phyloP scores from a whole-genome alignment of 2,329 filamentous ascomycete species.

The Aspergillus fijiensis region DNA sequence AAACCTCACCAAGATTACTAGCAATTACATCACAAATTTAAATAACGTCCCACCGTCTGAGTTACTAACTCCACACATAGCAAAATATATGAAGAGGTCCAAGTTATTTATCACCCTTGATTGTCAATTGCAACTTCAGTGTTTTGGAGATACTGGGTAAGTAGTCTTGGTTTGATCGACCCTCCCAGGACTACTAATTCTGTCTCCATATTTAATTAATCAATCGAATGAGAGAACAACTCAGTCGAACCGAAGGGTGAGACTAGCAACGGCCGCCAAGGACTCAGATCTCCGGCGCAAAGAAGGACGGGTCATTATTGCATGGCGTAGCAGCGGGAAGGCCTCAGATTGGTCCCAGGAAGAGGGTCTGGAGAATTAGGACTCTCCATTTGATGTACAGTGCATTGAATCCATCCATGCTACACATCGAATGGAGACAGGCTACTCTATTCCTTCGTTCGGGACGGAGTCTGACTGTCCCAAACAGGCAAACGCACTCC shows the following conservation, averaged over 20 bases:
- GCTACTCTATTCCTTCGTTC: neutral
- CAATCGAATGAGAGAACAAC: neutral
- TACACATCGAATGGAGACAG: slow-evolving; percentile 14
- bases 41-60: neutral
- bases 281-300: slow-evolving; percentile 15
- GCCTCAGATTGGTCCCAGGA: slow-evolving; percentile 4
- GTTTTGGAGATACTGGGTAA: neutral
- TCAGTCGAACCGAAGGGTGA: slow-evolving; percentile 4
- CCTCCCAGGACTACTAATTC: neutral
- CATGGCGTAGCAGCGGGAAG: slow-evolving; percentile 8
- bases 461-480: slow-evolving; percentile 2
- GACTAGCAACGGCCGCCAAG: slow-evolving; percentile 5
- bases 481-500: slow-evolving; percentile 10
- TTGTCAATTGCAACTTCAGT: neutral
- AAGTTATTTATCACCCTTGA: neutral
- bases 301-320: slow-evolving; percentile 12
- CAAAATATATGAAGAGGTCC: neutral
- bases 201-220: neutral
- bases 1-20: neutral
- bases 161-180: neutral
- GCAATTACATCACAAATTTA: neutral
- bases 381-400: slow-evolving; percentile 1
- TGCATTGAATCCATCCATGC: slow-evolving; percentile 8
- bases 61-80: neutral
- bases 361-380: slow-evolving; percentile 12